These are phyloP conservation scores for Aureobasidium sp. DNA, from an alignment of 2,329 filamentous ascomycete genomes.

Conservation along the genomic window DNA sequence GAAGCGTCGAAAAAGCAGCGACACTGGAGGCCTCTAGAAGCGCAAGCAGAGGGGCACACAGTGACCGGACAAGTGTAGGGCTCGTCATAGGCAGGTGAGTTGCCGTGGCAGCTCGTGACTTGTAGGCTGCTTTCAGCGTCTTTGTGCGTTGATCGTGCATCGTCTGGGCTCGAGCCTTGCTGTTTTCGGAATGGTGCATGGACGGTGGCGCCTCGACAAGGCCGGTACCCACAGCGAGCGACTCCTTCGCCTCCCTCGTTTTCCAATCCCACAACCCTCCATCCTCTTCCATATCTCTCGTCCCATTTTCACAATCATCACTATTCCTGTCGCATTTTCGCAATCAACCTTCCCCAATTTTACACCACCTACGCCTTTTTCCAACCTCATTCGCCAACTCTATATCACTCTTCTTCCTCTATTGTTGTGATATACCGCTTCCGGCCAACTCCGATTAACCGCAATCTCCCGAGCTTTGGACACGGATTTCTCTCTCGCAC, in stretches of 20 bases:
- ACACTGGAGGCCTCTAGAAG: neutral
- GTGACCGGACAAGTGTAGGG: neutral
- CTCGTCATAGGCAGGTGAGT: constrained; percentile 11
- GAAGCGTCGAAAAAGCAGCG: neutral
- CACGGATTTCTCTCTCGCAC: constrained; percentile 16
- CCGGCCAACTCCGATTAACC: constrained; percentile 18
- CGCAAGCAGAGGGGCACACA: neutral
- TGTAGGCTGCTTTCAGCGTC: constrained; percentile 9
- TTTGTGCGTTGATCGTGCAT: constrained; percentile 9
- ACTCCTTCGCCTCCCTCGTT: constrained; percentile 7
- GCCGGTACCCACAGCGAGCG: neutral
- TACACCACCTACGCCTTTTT: constrained; percentile 7
- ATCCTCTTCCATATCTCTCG: constrained; percentile 12
- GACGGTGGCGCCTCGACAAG: neutral
- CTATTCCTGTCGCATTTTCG: constrained; percentile 7
- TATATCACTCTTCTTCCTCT: constrained; percentile 2
- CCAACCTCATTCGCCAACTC: neutral
- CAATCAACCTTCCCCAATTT: neutral
- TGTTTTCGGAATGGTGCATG: neutral
- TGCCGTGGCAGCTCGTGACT: constrained; percentile 15
- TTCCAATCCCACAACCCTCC: constrained; percentile 6
- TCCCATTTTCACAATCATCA: constrained; percentile 5
- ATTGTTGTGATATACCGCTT: constrained; percentile 18
- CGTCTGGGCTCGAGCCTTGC: neutral
- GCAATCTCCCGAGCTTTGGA: constrained; percentile 16